phyloP scores from a whole-genome alignment of 257 asterid species.

The Coffea eugenioides region DNA sequence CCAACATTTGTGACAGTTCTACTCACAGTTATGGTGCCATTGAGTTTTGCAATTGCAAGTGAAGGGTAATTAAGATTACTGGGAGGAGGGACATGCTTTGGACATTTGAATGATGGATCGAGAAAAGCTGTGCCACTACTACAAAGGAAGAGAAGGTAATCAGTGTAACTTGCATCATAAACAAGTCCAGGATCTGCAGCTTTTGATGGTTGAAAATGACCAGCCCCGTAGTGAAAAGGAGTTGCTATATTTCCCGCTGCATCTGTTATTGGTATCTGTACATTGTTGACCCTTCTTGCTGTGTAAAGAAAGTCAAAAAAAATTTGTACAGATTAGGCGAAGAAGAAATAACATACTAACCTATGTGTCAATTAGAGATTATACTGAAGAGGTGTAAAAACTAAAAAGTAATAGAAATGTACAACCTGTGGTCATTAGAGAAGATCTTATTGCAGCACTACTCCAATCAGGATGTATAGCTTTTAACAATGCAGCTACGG shows the following conservation, averaged over 20 bases:
- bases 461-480: too few relatives aligned
- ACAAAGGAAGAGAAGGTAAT: conserved; percentile 45
- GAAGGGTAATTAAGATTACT: conserved; percentile 51
- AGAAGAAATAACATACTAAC: too few relatives aligned
- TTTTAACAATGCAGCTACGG: too few relatives aligned
- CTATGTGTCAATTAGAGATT: too few relatives aligned
- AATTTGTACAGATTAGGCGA: too few relatives aligned
- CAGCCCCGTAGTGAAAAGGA: conserved; percentile 46
- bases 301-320: too few relatives aligned
- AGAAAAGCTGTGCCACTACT: conserved; percentile 11
- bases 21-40: conserved; percentile 25
- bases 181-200: conserved; percentile 60
- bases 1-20: conserved; percentile 61
- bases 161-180: conserved; percentile 38
- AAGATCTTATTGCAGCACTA: too few relatives aligned
- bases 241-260: conserved; percentile 27
- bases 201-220: conserved; percentile 45
- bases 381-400: too few relatives aligned
- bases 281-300: too few relatives aligned
- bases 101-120: conserved; percentile 22
- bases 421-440: too few relatives aligned
- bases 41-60: conserved; percentile 28
- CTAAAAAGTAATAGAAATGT: too few relatives aligned
- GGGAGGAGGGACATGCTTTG: conserved; percentile 14
- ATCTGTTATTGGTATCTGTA: conserved; percentile 22